Conservation (phyloP, 805 yeast genomes). For the Candida fluviatilis region DNA sequence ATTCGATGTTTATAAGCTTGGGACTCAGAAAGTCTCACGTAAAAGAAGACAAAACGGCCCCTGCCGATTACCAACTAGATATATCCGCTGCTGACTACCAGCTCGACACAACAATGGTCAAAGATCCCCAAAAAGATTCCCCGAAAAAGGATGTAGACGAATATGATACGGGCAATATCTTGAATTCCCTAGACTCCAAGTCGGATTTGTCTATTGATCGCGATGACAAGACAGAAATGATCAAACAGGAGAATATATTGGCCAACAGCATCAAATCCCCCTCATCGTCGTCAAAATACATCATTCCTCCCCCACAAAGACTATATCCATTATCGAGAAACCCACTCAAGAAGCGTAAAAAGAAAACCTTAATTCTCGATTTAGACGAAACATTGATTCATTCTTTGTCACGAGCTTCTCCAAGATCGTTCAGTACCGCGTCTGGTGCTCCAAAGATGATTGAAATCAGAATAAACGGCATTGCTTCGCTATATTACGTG, state of each 20-base stretch:
- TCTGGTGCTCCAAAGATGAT: constrained; percentile 57
- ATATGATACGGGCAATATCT: constrained; percentile 4
- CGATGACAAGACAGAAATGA: constrained; percentile 31
- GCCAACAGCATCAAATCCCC: constrained; percentile 41
- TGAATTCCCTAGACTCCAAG: constrained; percentile 3
- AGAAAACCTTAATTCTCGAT: constrained; percentile 78
- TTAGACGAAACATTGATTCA: constrained; percentile 94
- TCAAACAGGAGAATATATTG: constrained; percentile 38
- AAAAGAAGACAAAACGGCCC: neutral
- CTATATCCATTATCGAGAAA: constrained; percentile 38
- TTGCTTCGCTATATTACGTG: constrained; percentile 82
- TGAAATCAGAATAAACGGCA: constrained; percentile 66
- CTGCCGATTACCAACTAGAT: too few species aligned
- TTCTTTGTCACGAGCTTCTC: constrained; percentile 69
- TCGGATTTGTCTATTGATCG: constrained; percentile 6
- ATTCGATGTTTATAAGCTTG: neutral
- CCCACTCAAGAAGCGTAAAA: constrained; percentile 32
- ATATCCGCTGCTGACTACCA: too few species aligned
- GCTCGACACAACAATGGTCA: too few species aligned
- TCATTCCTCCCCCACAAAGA: constrained; percentile 44
- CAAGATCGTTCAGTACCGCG: constrained; percentile 34
- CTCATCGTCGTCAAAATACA: constrained; percentile 36
- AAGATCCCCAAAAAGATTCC: neutral
- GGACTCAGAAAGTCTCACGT: neutral
- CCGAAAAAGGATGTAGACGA: constrained; percentile 5